Base-by-base conservation (phyloP, 108 stramenopile genomes). In the Skeletonema potamos region DNA sequence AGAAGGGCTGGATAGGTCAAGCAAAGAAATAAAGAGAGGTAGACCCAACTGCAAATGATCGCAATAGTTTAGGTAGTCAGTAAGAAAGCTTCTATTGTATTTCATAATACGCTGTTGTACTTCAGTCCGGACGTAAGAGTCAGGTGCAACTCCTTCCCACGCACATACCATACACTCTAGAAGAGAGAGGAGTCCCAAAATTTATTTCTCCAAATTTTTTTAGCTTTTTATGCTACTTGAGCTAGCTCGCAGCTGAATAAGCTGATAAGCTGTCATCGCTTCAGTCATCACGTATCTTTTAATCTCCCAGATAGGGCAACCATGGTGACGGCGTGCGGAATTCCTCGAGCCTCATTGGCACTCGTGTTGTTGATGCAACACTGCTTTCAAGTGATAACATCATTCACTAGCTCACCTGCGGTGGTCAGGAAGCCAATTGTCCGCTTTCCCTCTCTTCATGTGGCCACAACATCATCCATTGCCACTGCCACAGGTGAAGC, bases 1-100 rank as follows among this genome's bases (percentile, higher is more conserved):
- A 73, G 39, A 74, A 92, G 68, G 94, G 94, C 2, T 87, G 90
- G 87, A 74, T 85, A 28, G 74, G 82, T 6, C 17, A 59, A 34
- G 17, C 33, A 12, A 59, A 17, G 27, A 59, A 59, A 59, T 33
- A 34, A 34, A 8, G 6, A 55, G 54, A 24, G 54, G 12, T 27
- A 11, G n/a, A 9, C 27, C 15, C 13, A 26, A 10, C 10, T 56
- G 55, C 10, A n/a, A n/a, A n/a, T n/a, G n/a, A n/a, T n/a, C n/a
- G n/a, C n/a, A n/a, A n/a, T n/a, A n/a, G n/a, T n/a, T n/a, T n/a
- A 41, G 13, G 39, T 41, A 41, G 4, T 4, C 39, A 41, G 39
- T n/a, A 41, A n/a, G n/a, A n/a, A n/a, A n/a, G n/a, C n/a, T n/a
- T n/a, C n/a, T n/a, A n/a, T n/a, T n/a, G n/a, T n/a, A n/a, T n/a